phyloP scores from a whole-genome alignment of 1,284 basidiomycete species.

The Peniophora sp. region DNA sequence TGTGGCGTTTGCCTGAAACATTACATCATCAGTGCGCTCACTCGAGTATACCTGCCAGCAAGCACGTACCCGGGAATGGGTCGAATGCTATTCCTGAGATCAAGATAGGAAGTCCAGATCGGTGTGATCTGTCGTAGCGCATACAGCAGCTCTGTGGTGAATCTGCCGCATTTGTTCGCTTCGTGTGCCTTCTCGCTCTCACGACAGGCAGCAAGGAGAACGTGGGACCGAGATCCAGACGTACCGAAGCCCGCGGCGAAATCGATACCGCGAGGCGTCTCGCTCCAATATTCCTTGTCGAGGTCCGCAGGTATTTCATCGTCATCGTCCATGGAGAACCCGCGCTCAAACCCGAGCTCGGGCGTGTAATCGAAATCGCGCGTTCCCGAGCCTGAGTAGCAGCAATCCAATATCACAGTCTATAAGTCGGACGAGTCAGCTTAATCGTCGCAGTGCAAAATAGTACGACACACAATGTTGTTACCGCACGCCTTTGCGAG shows the following conservation, averaged over 20 bases:
- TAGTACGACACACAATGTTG: too few relatives aligned
- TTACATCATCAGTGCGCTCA: background rate
- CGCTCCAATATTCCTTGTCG: conserved; percentile 14
- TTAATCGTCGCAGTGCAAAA: too few relatives aligned
- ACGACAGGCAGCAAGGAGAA: conserved; percentile 29
- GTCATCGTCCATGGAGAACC: background rate
- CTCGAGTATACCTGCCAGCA: background rate
- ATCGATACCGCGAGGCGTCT: conserved; percentile 6
- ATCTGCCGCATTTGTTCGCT: conserved; percentile 18
- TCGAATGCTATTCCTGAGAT: conserved; percentile 21
- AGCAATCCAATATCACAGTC: too few relatives aligned
- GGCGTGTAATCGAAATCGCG: too few relatives aligned
- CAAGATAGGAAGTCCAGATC: conserved; percentile 20
- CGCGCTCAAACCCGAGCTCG: too few relatives aligned
- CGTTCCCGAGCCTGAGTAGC: too few relatives aligned
- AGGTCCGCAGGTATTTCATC: conserved; percentile 13
- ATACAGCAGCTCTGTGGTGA: conserved; percentile 21
- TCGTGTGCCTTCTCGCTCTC: conserved; percentile 22
- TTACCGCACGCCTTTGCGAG: too few relatives aligned
- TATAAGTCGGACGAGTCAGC: too few relatives aligned
- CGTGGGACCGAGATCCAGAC: conserved; percentile 21
- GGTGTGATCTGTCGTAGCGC: conserved; percentile 14
- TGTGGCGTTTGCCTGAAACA: conserved; percentile 24
- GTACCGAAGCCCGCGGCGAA: conserved; percentile 15
- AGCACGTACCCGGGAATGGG: conserved; percentile 20